Conservation (phyloP, 768 basidiomycete species). For the Lentinula sp. region DNA sequence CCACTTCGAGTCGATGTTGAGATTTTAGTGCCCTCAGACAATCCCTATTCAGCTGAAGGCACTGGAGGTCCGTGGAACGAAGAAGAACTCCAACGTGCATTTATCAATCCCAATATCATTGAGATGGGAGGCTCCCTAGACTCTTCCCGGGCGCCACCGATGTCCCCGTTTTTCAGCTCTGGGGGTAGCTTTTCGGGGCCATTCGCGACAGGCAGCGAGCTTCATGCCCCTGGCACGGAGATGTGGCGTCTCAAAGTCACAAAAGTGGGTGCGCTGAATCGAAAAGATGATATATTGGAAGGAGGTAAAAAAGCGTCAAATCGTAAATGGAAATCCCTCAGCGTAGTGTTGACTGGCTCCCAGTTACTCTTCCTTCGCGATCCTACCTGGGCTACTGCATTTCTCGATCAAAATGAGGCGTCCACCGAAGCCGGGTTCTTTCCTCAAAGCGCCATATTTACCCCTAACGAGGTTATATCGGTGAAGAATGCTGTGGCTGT, state of each 20-base stretch:
- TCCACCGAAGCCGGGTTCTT: slow-evolving; percentile 25
- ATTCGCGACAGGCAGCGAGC: slow-evolving; percentile 21
- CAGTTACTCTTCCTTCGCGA: slow-evolving; percentile 91
- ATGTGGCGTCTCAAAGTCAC: slow-evolving; percentile 58
- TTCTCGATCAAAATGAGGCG: slow-evolving; percentile 37
- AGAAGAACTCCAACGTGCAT: slow-evolving; percentile 56
- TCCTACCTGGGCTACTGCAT: slow-evolving; percentile 41
- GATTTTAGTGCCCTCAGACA: slow-evolving; percentile 46
- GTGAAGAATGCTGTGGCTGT: slow-evolving; percentile 77
- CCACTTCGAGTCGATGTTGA: slow-evolving; percentile 67
- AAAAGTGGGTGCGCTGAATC: slow-evolving; percentile 73
- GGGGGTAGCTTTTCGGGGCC: slow-evolving; percentile 27
- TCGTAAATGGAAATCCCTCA: slow-evolving; percentile 87
- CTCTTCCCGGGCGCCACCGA: slow-evolving; percentile 23
- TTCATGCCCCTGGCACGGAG: slow-evolving; percentile 14
- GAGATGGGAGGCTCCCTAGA: slow-evolving; percentile 42
- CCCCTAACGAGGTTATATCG: slow-evolving; percentile 82
- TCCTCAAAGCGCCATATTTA: slow-evolving; percentile 40
- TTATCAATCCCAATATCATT: slow-evolving; percentile 52
- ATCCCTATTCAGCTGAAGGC: slow-evolving; percentile 66
- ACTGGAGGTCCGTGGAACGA: slow-evolving; percentile 63
- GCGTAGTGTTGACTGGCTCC: slow-evolving; percentile 80
- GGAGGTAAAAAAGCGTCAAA: slow-evolving; percentile 69
- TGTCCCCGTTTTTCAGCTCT: slow-evolving; percentile 27
- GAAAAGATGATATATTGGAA: slow-evolving; percentile 76